Evolutionary conservation across 768 basidiomycete genomes (phyloP), one percentile per base, ranked within the genome.

Genomic region (Amylocystis lapponica): DNA sequence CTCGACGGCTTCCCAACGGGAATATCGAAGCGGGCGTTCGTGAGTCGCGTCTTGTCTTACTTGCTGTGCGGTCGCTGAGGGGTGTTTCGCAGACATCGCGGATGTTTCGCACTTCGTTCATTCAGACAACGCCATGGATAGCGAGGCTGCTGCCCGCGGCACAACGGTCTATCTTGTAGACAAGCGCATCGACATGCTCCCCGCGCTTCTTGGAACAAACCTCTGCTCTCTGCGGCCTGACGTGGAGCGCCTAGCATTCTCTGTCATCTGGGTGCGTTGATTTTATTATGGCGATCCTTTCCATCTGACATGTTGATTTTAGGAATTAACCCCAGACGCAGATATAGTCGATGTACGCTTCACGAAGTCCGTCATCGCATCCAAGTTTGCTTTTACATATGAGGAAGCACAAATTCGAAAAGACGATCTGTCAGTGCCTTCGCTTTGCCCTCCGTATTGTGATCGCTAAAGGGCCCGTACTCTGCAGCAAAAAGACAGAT

Each of bases 151-250:
- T n/a, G 77, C 92, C 14, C 73, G 95, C 47, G 95, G 95, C 4
- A 97, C 95, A 4, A 98, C 95, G 0, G 95, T 99, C 1, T 99
- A 98, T 61, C 78, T 99, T 2, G 95, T 98, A 5, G 95, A 99
- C 70, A 95, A 94, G 64, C 88, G 95, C 26, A 92, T 99, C 39
- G 96, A 98, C 68, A 99, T 99, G 96, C 71, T 99, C 36, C 96
- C 96, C 0, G 70, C 83, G 3, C 72, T 99, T 8, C 72, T 99
- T 5, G 96, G 96, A 1, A 98, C 95, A 1, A 99, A 98, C 56
- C 66, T 99, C 10, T 99, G 96, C 60, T 95, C 92, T 4, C 70
- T 99, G 29, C 66, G 95, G 36, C 92, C 94, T 1, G 77, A 86
- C 54, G 94, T 99, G 5, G 96, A 98, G 65, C 74, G 96, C 21